Evolutionary conservation across 2,329 filamentous ascomycete species (phyloP), one percentile per base, ranked within the genome.

Genomic region (Penicillium hesseltinei): DNA sequence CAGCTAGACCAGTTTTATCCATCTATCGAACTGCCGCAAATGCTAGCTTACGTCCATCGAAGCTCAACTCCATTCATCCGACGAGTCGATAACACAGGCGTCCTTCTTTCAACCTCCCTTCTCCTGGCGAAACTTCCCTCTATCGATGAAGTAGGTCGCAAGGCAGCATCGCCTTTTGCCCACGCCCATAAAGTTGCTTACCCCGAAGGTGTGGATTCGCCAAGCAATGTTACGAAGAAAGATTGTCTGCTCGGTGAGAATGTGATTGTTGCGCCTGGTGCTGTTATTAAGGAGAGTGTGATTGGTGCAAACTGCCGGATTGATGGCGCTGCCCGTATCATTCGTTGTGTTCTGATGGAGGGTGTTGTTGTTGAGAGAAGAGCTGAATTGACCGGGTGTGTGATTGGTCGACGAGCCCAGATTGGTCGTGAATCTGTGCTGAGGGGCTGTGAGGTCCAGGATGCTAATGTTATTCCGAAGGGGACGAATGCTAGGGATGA

Each of bases 321-420:
- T 23, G 27, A 17, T 7, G 7, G n/a, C 1, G 39, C 46, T 4
- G 53, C 46, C 13, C 53, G 53, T 13, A 51, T 56, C n/a, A 15
- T 27, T 31, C 46, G 53, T 13, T 56, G 46, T 4, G 53, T 56
- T 17, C 2, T 56, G 21, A 56, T 56, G 53, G 53, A 56, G 3
- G 46, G 46, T 0, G 53, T 27, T 2, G 39, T 56, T 7, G 29
- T 56, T 8, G 53, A 56, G 23, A 8, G n/a, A 4, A 43, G 39
- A 7, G 53, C 31, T 25, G n/a, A 44, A 6, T 11, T 56, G 23
- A 56, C 29, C 5, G 46, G 53, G 0, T 56, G 53, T 17, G 39
- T 56, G n/a, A 39, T 56, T 23, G 50, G 50, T 19, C 50, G 25
- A 10, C 39, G 40, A 11, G 50, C 39, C 23, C 50, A 8, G 13